Percentiles rank a stretch among this genome's conserved stretches.
phyloP scores from a whole-genome alignment of 257 asterid species.

The Solanum raphanifolium region DNA sequence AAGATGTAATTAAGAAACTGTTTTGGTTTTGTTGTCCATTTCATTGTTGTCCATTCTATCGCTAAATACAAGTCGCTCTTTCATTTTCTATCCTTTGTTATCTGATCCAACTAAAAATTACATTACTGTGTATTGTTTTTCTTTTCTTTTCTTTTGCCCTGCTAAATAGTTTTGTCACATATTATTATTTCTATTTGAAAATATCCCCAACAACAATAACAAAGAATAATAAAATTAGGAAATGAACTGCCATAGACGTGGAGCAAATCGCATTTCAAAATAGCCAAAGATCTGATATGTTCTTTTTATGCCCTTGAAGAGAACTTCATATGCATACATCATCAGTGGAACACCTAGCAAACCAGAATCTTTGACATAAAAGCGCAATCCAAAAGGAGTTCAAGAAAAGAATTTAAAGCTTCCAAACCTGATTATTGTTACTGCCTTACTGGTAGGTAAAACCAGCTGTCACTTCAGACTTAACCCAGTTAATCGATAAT shows the following conservation, averaged over 20 bases:
- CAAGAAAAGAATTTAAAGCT: background rate
- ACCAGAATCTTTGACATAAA: background rate
- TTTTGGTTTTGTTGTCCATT: background rate
- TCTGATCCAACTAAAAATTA: background rate
- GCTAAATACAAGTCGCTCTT: background rate
- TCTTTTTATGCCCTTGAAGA: background rate
- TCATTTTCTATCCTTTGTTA: background rate
- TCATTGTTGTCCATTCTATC: background rate
- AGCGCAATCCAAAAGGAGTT: background rate
- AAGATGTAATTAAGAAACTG: background rate
- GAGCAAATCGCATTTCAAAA: background rate
- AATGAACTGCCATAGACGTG: background rate
- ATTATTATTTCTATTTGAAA: background rate
- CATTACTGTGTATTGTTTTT: background rate
- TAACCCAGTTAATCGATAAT: background rate
- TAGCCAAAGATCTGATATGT: background rate
- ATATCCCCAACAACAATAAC: background rate
- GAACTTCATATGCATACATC: background rate
- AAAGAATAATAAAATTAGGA: background rate
- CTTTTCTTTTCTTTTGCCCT: background rate
- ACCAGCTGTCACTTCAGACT: background rate
- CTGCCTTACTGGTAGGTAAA: background rate
- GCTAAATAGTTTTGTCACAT: background rate
- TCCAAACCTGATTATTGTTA: background rate
- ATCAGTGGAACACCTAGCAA: background rate